Evolutionary conservation across 148 eudicot genomes (phyloP).

Genomic region (Vaccinium darrowii): DNA sequence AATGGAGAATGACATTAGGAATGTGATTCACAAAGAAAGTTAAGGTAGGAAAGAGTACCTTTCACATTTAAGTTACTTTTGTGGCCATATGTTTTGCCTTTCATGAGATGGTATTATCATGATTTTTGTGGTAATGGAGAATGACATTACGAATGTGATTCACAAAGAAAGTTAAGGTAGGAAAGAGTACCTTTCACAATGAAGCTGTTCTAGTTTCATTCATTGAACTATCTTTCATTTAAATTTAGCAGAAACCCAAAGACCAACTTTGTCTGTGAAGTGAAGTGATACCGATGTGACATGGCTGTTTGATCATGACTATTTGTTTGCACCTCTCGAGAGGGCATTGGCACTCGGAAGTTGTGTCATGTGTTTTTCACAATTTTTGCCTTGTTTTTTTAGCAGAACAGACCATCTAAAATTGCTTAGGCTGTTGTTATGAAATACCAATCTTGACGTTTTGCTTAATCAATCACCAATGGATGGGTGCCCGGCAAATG

Average conservation of each 20-base stretch:
- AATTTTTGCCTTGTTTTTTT: too few species aligned
- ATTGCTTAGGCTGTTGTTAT: too few species aligned
- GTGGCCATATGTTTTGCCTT: background rate
- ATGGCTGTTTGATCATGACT: background rate
- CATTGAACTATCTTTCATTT: background rate
- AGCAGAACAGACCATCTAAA: too few species aligned
- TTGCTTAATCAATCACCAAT: too few species aligned
- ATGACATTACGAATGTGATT: background rate
- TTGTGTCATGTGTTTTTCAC: too few species aligned
- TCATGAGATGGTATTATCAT: background rate
- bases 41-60: background rate
- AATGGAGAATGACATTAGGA: too few species aligned
- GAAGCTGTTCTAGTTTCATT: background rate
- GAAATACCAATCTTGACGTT: too few species aligned
- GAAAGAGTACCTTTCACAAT: background rate
- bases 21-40: background rate
- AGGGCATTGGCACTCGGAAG: too few species aligned
- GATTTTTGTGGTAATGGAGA: background rate
- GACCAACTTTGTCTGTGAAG: background rate
- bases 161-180: background rate
- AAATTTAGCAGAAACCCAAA: background rate
- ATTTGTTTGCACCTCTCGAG: too few species aligned
- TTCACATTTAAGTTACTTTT: background rate
- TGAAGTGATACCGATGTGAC: background rate
- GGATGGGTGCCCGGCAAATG: too few species aligned